Base-by-base conservation (phyloP, 176 grass and related monocot genomes). In the Aechmea fasciata region DNA sequence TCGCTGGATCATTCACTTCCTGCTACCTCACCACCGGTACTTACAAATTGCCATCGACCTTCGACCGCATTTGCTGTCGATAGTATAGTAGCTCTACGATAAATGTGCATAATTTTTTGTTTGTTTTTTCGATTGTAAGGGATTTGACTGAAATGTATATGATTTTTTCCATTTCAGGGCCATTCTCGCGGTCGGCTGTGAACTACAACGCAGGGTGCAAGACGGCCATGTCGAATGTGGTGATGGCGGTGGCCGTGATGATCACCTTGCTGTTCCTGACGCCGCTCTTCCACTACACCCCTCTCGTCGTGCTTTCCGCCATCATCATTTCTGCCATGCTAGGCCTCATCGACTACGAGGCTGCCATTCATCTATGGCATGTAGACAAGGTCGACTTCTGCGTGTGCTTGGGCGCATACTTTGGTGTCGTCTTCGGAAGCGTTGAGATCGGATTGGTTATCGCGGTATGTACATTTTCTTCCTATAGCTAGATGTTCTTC, bases 381-480 rank as follows among this genome's bases (percentile, higher is more conserved):
- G 89, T 97, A 10, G 93, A 97, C 84, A 97, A 97, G 82, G 78
- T 97, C 10, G 93, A 97, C 84, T 97, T 97, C 74, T 92, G 86
- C 71, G 93, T 92, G 13, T 97, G 93, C 73, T 1, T 87, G 4
- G 89, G 84, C 57, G 93, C 93, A 1, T 97, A 87, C 87, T 63
- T 97, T 14, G 93, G 93, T 29, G 93, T 97, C 76, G 89, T 97
- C 69, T 90, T 97, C 78, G 89, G 79, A 59, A 92, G 89, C 68
- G 86, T 97, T 23, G 86, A 97, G 82, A 79, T 84, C 41, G 93
- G 93, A 3, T 76, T 97, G 2, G 68, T 90, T 11, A 69, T 97
- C 3, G 89, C 89, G 11, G 86, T 91, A 75, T 5, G 47, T 70
- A 66, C 41, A 53, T 50, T 71, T 48, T 67, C 14, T 41, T 41